phyloP scores from a whole-genome alignment of 2,329 filamentous ascomycete species.

The Phaeosphaeriaceae sp. region DNA sequence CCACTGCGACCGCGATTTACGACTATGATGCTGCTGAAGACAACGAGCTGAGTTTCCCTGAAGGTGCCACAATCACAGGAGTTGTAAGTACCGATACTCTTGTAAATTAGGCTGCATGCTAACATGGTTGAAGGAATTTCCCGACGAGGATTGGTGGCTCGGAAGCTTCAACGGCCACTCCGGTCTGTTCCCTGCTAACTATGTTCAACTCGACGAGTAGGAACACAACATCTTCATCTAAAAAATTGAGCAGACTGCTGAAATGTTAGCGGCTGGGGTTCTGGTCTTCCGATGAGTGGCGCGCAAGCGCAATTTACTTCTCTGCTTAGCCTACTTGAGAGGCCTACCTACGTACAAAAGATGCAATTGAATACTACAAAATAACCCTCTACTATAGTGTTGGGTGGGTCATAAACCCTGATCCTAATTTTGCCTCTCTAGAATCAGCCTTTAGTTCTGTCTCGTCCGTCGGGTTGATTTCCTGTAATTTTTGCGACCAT shows the following conservation, averaged over 20 bases:
- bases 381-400: no score
- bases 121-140: constrained; percentile 73
- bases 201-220: constrained; percentile 56
- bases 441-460: no score
- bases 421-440: no score
- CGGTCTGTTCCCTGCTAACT: constrained; percentile 76
- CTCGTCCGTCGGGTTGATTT: no score
- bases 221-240: neutral
- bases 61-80: constrained; percentile 80
- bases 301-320: no score
- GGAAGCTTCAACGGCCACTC: constrained; percentile 79
- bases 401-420: no score
- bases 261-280: neutral
- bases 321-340: no score
- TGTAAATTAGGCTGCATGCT: constrained; percentile 8
- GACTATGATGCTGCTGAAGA: constrained; percentile 98
- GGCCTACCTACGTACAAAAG: no score
- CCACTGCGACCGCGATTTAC: constrained; percentile 84
- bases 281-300: neutral
- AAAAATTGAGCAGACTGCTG: neutral
- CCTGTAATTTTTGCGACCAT: no score
- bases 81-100: constrained; percentile 63
- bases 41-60: constrained; percentile 85
- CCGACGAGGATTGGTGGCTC: constrained; percentile 99
- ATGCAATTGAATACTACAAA: no score